These are phyloP conservation scores for Ustilago loliicola DNA, from an alignment of 1,284 basidiomycete species.

Conservation along the genomic window DNA sequence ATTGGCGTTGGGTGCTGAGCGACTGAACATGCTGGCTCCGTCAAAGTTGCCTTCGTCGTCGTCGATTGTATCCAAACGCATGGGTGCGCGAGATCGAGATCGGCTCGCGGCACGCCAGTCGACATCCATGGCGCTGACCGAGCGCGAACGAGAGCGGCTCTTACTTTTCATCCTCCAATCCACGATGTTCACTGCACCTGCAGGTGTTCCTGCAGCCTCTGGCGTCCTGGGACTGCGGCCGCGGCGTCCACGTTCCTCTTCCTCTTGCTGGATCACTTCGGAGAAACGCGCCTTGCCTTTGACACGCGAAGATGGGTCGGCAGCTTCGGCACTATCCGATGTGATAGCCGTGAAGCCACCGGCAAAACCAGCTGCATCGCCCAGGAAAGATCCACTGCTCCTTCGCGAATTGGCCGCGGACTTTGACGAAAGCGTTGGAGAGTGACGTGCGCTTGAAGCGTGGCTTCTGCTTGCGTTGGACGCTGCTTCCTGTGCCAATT, in stretches of 20 bases:
- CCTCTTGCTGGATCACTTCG: slow-evolving; percentile 68
- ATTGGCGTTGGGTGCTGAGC: slow-evolving; percentile 50
- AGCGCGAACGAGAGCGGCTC: slow-evolving; percentile 72
- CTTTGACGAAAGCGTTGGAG: slow-evolving; percentile 37
- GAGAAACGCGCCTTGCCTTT: slow-evolving; percentile 73
- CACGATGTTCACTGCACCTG: slow-evolving; percentile 59
- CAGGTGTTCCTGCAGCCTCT: slow-evolving; percentile 48
- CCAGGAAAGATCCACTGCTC: slow-evolving; percentile 52
- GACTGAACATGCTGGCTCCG: slow-evolving; percentile 44
- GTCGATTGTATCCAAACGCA: slow-evolving; percentile 51
- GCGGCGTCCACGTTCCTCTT: slow-evolving; percentile 60
- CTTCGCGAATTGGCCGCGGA: slow-evolving; percentile 38
- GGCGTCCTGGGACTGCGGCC: slow-evolving; percentile 62
- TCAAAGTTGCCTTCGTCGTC: slow-evolving; percentile 46
- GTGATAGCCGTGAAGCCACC: slow-evolving; percentile 49
- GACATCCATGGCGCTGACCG: slow-evolving; percentile 84
- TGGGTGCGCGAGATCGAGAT: slow-evolving; percentile 87
- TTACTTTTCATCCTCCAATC: slow-evolving; percentile 70
- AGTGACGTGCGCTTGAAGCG: slow-evolving; percentile 41
- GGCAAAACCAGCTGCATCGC: slow-evolving; percentile 14
- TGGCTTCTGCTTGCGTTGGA: slow-evolving; percentile 42
- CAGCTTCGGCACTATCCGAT: slow-evolving; percentile 2
- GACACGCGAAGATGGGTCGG: slow-evolving; percentile 16
- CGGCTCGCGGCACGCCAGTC: slow-evolving; percentile 94
- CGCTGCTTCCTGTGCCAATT: slow-evolving; percentile 26